Evolutionary conservation across 768 basidiomycete genomes (phyloP).

Genomic region (Wakefieldia striispora): DNA sequence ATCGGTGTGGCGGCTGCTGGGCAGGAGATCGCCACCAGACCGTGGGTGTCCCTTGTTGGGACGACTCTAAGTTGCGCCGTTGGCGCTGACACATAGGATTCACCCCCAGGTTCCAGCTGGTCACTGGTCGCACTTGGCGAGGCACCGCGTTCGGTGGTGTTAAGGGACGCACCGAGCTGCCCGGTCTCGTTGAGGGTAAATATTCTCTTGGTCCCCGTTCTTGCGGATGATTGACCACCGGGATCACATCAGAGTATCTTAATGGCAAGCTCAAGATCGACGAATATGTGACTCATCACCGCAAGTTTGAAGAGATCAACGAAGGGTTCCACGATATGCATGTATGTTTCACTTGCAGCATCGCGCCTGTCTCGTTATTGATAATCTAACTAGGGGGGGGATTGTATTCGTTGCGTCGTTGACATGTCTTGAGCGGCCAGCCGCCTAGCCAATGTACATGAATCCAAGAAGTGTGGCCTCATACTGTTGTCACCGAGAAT

Average conservation of each 20-base stretch:
- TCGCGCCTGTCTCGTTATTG: not conserved
- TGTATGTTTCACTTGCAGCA: conserved; percentile 49
- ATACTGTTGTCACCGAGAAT: not conserved
- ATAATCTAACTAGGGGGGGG: conserved; percentile 47
- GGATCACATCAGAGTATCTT: conserved; percentile 62
- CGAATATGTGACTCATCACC: conserved; percentile 92
- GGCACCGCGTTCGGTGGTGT: conserved; percentile 97
- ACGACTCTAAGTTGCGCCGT: not conserved
- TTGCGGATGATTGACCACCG: not conserved
- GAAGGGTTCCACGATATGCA: conserved; percentile 96
- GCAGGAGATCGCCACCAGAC: conserved; percentile 88
- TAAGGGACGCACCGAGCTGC: conserved; percentile 94
- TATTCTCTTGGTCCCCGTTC: not conserved
- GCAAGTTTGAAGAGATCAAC: conserved; percentile 73
- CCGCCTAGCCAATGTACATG: not conserved
- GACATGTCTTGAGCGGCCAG: conserved; percentile 62
- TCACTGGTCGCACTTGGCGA: conserved; percentile 92
- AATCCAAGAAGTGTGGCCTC: conserved; percentile 5
- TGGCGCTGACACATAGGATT: not conserved
- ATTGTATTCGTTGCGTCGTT: conserved; percentile 94
- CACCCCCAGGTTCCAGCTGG: conserved; percentile 51
- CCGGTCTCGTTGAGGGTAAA: conserved; percentile 86
- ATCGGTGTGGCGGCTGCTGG: conserved; percentile 98
- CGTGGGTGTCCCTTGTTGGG: conserved; percentile 44
- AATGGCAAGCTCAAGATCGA: conserved; percentile 83